Evolutionary conservation across 345 rosid genomes (phyloP).

Genomic region (Salix dunnii): DNA sequence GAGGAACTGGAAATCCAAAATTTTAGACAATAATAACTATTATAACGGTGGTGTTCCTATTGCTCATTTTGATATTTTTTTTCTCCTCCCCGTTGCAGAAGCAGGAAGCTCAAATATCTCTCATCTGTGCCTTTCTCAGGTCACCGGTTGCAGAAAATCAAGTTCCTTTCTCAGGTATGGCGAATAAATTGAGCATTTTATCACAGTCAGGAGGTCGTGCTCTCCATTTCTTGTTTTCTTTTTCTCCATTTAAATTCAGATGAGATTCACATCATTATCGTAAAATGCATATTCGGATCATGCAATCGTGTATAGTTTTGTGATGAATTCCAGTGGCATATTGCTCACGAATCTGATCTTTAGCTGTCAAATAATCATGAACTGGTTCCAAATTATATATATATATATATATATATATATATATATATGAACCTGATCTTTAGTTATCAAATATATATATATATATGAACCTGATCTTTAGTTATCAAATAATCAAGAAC

Average conservation of each 20-base stretch:
- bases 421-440: too few relatives aligned
- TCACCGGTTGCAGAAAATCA: not conserved
- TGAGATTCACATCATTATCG: not conserved
- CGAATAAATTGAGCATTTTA: too few relatives aligned
- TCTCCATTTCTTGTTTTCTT: not conserved
- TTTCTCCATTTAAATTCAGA: not conserved
- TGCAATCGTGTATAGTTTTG: not conserved
- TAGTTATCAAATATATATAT: too few relatives aligned
- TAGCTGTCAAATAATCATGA: not conserved
- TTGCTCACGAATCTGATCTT: not conserved
- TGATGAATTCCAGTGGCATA: not conserved
- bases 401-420: too few relatives aligned
- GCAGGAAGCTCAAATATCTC: not conserved
- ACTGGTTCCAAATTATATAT: not conserved
- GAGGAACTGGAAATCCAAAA: not conserved
- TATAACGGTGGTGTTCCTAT: not conserved
- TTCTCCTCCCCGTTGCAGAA: not conserved
- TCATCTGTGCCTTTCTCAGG: not conserved
- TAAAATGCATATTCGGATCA: not conserved
- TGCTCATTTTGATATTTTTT: not conserved
- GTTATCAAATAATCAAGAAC: not conserved
- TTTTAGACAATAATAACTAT: constrained; percentile 1
- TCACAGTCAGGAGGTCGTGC: not conserved
- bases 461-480: too few relatives aligned
- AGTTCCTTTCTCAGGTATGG: not conserved